Evolutionary conservation across 306 rosid genomes (phyloP).

Genomic region (Quercus aquifolioides): DNA sequence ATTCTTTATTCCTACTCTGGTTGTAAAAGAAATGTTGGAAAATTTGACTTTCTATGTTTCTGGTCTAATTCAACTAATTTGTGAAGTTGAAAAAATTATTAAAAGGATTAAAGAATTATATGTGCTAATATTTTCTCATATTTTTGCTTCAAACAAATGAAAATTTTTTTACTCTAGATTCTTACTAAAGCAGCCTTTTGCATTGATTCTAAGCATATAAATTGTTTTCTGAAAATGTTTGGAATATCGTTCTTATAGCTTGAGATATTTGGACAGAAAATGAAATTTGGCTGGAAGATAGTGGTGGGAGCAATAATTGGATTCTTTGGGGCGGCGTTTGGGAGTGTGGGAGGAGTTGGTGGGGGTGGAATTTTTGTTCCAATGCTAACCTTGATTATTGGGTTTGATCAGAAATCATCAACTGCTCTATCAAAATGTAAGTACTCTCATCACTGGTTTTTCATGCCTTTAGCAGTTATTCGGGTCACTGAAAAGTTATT

Average conservation of each 20-base stretch:
- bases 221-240: too few relatives aligned
- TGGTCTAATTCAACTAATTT: too few relatives aligned
- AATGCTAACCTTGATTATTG: constrained; percentile 84
- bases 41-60: too few relatives aligned
- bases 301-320: constrained; percentile 66
- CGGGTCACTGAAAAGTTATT: neutral
- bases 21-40: too few relatives aligned
- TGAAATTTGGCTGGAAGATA: constrained; percentile 85
- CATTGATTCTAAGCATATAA: too few relatives aligned
- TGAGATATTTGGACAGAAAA: constrained; percentile 44
- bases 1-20: too few relatives aligned
- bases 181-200: too few relatives aligned
- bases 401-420: constrained; percentile 86
- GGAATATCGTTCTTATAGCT: neutral
- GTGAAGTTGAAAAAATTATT: too few relatives aligned
- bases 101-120: too few relatives aligned
- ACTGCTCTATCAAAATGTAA: constrained; percentile 98
- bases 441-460: neutral
- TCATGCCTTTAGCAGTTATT: neutral
- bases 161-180: too few relatives aligned
- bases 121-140: too few relatives aligned
- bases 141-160: too few relatives aligned
- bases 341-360: constrained; percentile 97
- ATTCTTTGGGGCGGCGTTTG: constrained; percentile 89
- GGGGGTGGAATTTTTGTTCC: constrained; percentile 99